Conservation (phyloP, 2,329 filamentous ascomycete species). For the Cyphellophora europaea region DNA sequence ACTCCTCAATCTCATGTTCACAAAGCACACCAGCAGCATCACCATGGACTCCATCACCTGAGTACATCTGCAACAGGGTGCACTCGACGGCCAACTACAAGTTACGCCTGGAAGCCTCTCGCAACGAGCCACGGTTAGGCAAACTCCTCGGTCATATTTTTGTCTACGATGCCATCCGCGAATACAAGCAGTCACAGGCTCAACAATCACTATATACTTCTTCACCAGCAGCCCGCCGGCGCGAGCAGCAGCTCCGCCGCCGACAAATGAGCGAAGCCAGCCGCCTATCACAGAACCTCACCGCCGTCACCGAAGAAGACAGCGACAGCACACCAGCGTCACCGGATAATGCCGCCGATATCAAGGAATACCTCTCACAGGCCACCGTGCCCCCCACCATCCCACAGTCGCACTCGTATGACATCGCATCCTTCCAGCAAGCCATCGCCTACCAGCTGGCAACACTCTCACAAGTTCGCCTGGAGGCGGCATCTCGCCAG, state of each 20-base stretch:
- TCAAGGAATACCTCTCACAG: background rate
- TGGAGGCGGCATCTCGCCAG: background rate
- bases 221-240: background rate
- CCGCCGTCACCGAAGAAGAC: background rate
- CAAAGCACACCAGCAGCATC: background rate
- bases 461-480: slow-evolving; percentile 6
- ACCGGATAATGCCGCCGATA: background rate
- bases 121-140: slow-evolving; percentile 11
- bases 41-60: background rate
- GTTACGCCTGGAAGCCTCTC: slow-evolving; percentile 7
- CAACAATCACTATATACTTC: background rate
- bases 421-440: slow-evolving; percentile 13
- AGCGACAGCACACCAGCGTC: background rate
- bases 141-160: slow-evolving; percentile 13
- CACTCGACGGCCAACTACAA: slow-evolving; percentile 13
- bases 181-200: background rate
- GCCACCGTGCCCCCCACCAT: background rate
- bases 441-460: slow-evolving; percentile 12
- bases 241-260: background rate
- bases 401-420: slow-evolving; percentile 8
- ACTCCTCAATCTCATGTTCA: too few species aligned
- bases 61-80: slow-evolving; percentile 5
- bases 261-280: slow-evolving; percentile 3
- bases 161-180: slow-evolving; percentile 8
- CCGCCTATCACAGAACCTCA: slow-evolving; percentile 7